These are phyloP conservation scores for Komagataella kurtzmanii DNA, from an alignment of 805 yeast genomes.

Conservation along the genomic window DNA sequence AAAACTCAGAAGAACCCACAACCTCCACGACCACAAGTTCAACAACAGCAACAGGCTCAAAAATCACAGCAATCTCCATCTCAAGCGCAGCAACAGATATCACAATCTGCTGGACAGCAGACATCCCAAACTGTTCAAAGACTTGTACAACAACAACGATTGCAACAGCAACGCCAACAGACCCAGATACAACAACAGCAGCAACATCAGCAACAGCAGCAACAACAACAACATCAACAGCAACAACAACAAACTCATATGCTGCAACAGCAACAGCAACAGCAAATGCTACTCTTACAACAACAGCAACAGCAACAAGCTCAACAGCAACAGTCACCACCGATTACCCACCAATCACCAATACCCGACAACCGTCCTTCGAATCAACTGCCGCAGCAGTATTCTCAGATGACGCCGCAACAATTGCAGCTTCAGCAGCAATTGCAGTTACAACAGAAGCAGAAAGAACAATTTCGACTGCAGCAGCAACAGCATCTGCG, in stretches of 20 bases:
- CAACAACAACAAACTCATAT: constrained; percentile 1
- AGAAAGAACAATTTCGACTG: neutral
- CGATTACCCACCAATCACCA: neutral
- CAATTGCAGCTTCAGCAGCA: neutral
- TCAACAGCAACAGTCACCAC: neutral
- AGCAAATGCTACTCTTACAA: neutral
- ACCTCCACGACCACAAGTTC: constrained; percentile 10
- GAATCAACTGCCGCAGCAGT: neutral
- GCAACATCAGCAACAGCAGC: constrained; percentile 1
- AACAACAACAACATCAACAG: constrained; percentile 6
- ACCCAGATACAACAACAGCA: constrained; percentile 4
- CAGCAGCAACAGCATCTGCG: neutral
- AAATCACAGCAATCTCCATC: neutral
- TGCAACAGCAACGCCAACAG: constrained; percentile 10
- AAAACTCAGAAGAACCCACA: constrained; percentile 5
- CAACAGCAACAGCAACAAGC: neutral
- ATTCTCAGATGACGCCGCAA: neutral
- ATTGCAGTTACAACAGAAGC: constrained; percentile 1
- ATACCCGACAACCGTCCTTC: neutral
- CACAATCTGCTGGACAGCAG: neutral
- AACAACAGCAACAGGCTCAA: constrained; percentile 3
- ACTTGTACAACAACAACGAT: constrained; percentile 1
- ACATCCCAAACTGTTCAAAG: neutral
- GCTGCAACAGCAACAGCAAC: constrained; percentile 2
- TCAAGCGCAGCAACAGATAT: constrained; percentile 6